These are phyloP conservation scores for Tuber indicum DNA, from an alignment of 495 filamentous ascomycete genomes.

Conservation along the genomic window DNA sequence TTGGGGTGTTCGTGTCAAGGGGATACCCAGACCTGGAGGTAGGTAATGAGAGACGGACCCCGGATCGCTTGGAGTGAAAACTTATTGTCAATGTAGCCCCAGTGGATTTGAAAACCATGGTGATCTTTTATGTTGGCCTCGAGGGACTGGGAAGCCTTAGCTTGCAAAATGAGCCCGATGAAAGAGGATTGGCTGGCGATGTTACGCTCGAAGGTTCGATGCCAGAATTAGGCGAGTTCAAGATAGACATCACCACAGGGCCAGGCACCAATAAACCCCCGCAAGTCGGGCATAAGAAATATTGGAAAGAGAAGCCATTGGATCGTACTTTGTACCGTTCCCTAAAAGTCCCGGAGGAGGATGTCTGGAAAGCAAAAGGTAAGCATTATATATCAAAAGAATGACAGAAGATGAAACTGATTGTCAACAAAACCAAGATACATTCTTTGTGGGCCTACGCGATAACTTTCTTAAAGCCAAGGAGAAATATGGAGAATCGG, in stretches of 20 bases:
- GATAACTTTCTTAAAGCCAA: constrained; percentile 61
- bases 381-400: constrained; percentile 20
- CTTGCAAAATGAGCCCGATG: constrained; percentile 35
- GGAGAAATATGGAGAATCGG: constrained; percentile 62
- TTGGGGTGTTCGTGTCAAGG: constrained; percentile 86
- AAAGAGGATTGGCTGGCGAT: constrained; percentile 59
- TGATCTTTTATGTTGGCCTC: constrained; percentile 72
- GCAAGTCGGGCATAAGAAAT: constrained; percentile 53
- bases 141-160: constrained; percentile 53
- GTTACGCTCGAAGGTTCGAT: constrained; percentile 71
- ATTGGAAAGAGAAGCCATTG: constrained; percentile 65
- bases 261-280: constrained; percentile 59
- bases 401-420: neutral
- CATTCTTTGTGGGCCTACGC: constrained; percentile 34
- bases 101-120: constrained; percentile 59
- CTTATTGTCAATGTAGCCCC: constrained; percentile 16
- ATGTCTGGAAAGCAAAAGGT: constrained; percentile 82
- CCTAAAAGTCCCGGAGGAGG: constrained; percentile 57
- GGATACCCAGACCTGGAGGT: constrained; percentile 64
- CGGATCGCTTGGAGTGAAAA: neutral
- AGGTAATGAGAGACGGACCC: constrained; percentile 12
- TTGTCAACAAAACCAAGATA: constrained; percentile 21
- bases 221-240: constrained; percentile 73
- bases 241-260: constrained; percentile 66
- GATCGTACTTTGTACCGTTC: constrained; percentile 70